Base-by-base conservation (phyloP, 495 filamentous ascomycete species). In the Emericellopsis terricola region DNA sequence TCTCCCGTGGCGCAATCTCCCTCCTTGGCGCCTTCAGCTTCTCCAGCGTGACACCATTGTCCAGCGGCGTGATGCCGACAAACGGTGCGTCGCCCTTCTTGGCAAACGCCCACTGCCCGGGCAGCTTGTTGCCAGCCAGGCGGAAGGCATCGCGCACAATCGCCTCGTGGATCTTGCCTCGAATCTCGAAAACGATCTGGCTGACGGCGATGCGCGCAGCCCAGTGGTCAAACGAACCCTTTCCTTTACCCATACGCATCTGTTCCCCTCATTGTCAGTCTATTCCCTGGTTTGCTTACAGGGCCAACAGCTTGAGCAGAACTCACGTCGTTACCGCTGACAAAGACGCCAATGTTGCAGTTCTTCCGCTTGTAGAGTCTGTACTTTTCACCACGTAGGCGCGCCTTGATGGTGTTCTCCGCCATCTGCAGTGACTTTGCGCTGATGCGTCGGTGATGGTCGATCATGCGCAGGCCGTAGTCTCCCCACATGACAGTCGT, bases 191-290 rank as follows among this genome's bases (percentile, higher is more conserved):
- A 11, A 96, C 62, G 26, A 99, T 66, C 52, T 81, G 77, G 54
- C 77, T 87, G 37, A 94, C 79, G 9, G 81, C 73, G 39, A 94
- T 71, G 46, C 86, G 73, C 11, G 77, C 65, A 18, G 87, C 81
- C 89, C 89, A 99, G 58, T 89, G 81, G 56, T 96, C 89, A 55
- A 96, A 94, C 41, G 73, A 77, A 43, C 89, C 89, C 60, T 96
- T 99, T 53, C 89, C 89, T 62, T 93, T 96, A 56, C 89, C 91
- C 89, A 99, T 99, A 65, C 91, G 76, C 43, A 76, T 58, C 69
- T 73, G 15, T 15, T 6, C 29, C 19, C 3, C 28, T 44, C 28
- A 46, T 42, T 28, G 24, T 26, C n/a, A 18, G 11, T 8, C 37
- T n/a, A 7, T 4, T 15, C 13, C 15, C n/a, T n/a, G n/a, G n/a